Percentiles rank a stretch among this genome's conserved stretches.
These are phyloP conservation scores for Tolypocladium ophioglossoides DNA, from an alignment of 2,329 filamentous ascomycete species.

Conservation along the genomic window DNA sequence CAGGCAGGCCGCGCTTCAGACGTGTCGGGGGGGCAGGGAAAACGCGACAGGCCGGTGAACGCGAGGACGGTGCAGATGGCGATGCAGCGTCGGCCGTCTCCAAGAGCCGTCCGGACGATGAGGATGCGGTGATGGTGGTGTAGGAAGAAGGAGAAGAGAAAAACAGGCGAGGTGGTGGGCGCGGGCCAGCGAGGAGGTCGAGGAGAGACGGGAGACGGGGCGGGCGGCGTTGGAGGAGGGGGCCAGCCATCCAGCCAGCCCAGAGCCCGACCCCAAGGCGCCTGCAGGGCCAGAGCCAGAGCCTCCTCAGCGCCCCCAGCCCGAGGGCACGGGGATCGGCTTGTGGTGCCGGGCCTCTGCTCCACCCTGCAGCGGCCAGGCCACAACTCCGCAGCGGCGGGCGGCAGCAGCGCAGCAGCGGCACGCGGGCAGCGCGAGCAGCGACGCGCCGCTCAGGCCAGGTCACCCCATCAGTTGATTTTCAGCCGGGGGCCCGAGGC, in stretches of 20 bases:
- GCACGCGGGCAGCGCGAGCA: not conserved
- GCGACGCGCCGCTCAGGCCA: not conserved
- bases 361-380: slow-evolving; percentile 3
- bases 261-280: not conserved
- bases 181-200: not conserved
- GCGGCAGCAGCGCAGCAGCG: not conserved
- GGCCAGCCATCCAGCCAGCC: not conserved
- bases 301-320: slow-evolving; percentile 3
- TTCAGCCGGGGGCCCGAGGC: too few species aligned
- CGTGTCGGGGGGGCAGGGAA: not conserved
- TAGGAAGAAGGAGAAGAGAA: slow-evolving; percentile 3
- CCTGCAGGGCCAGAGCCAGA: not conserved
- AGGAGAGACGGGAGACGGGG: not conserved
- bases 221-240: not conserved
- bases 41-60: not conserved
- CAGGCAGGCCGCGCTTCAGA: not conserved
- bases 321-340: slow-evolving; percentile 10
- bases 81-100: not conserved
- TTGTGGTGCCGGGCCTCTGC: slow-evolving; percentile 8
- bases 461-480: not conserved
- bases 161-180: slow-evolving; percentile 2
- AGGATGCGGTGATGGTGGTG: not conserved
- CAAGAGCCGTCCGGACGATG: not conserved
- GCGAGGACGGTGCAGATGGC: not conserved
- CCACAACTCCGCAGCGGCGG: not conserved